Evolutionary conservation across 164 flowering plant species (phyloP), one percentile per base, ranked within the genome.

Genomic region (Kingdonia uniflora): DNA sequence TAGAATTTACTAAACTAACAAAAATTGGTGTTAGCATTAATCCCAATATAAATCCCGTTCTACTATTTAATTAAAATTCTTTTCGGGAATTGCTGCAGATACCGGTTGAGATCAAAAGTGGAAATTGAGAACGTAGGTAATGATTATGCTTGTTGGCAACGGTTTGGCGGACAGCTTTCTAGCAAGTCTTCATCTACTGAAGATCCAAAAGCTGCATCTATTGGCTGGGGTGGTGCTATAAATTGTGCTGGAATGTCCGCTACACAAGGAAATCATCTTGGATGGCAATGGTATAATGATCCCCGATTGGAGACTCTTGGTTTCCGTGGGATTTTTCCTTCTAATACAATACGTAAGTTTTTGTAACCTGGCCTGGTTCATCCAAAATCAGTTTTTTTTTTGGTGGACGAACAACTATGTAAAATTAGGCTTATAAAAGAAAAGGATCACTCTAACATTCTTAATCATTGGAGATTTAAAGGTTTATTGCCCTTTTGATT

Each of bases 71-170:
- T 8, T 29, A 8, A 29, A 29, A 29, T 29, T 29, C n/a, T n/a
- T 29, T 4, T 29, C 4, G 35, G 8, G 8, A 29, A 29, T 29
- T 67, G 8, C 16, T 56, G 44, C 68, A 92, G 97, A 66, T 94
- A 89, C 51, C 79, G 87, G 23, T 64, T 94, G 68, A 82, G 97
- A 68, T 67, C 97, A 24, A 86, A 94, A 71, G 92, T 94, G 52
- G 99, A 89, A 25, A 89, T 94, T 56, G 95, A 84, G 51, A 74
- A 80, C 65, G 72, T 81, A 46, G 75, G 80, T 0, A 64, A 73
- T 48, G 90, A 89, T 26, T 87, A 78, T 55, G 75, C 76, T 59
- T 94, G 97, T 65, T 89, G 96, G 99, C 99, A 94, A 65, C 76
- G 81, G 3, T 89, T 73, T 66, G 95, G 99, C 49, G 69, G 70